Conservation (phyloP, 768 basidiomycete species). For the Collybiopsis confluens region DNA sequence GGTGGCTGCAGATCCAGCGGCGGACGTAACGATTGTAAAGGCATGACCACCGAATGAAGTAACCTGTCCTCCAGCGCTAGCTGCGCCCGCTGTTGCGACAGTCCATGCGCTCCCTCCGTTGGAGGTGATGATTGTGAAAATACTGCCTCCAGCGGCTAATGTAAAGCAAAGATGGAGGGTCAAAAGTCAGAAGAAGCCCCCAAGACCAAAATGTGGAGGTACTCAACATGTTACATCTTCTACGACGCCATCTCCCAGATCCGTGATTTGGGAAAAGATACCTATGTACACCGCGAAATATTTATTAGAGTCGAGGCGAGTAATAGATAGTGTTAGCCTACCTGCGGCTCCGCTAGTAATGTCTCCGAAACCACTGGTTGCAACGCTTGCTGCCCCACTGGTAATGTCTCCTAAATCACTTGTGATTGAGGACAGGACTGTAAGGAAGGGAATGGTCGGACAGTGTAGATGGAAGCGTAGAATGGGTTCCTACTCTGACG, state of each 20-base stretch:
- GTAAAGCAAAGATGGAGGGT: not conserved
- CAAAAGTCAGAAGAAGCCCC: constrained; percentile 11
- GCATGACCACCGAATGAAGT: constrained; percentile 52
- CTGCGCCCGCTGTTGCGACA: constrained; percentile 45
- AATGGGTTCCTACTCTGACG: constrained; percentile 36
- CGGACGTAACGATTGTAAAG: constrained; percentile 46
- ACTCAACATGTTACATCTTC: constrained; percentile 37
- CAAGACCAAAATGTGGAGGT: too few relatives aligned
- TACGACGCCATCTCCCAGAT: constrained; percentile 27
- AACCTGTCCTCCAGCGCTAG: constrained; percentile 31
- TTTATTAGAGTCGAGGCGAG: constrained; percentile 6
- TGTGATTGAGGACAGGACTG: constrained; percentile 1
- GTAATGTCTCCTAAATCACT: constrained; percentile 15
- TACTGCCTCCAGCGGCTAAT: constrained; percentile 52
- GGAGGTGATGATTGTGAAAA: constrained; percentile 52
- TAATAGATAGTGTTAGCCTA: too few relatives aligned
- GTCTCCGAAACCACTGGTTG: constrained; percentile 17
- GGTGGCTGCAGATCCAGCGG: constrained; percentile 24
- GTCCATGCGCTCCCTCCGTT: constrained; percentile 58
- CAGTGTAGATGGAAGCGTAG: not conserved
- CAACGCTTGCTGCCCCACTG: not conserved
- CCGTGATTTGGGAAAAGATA: constrained; percentile 16
- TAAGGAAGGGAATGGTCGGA: not conserved
- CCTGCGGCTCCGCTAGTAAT: too few relatives aligned
- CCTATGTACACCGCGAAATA: constrained; percentile 14